Evolutionary conservation across 345 rosid genomes (phyloP), one percentile per base, ranked within the genome.

Genomic region (Lepidium sativum): DNA sequence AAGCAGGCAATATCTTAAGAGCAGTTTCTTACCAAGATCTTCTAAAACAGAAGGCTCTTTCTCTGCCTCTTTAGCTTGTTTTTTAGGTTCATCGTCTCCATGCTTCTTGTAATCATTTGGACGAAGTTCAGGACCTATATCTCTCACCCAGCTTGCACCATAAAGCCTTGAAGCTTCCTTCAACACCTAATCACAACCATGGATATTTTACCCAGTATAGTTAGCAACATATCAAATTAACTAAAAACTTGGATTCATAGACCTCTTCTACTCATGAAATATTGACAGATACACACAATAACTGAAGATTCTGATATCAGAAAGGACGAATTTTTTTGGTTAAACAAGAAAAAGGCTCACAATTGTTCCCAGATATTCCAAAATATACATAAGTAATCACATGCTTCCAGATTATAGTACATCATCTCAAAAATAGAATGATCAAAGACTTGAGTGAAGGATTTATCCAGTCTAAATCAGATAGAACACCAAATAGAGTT

Each of bases 141-240:
- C 95, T 20, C 99, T 67, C 8, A 90, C 87, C 99, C 97, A 88
- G 65, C 99, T 94, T 0, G 89, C 95, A 45, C 76, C 87, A 77
- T 94, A 94, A 37, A 94, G 92, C 86, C 92, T 83, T 8, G 95
- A 82, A 9, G 97, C 99, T 80, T 87, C 87, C 78, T 86, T 94
- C 74, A 94, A 50, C 63, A 94, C 81, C 97, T 89, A 68, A 49
- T 53, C 44, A 14, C 58, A 67, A 73, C 55, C 6, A 52, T 32
- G 4, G 11, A 34, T 12, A 54, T 15, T 63, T 71, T 45, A 20
- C 14, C 7, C 4, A 66, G 15, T 40, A 6, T 27, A 25, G 1
- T 27, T 50, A 65, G 55, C 54, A 55, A 23, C 31, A 55, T 18
- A 48, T 47, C 17, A 5, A 6, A 6, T 48, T 27, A 34, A 55